These are phyloP conservation scores for Sporopachydermia quercuum DNA, from an alignment of 805 yeast species.

Conservation along the genomic window DNA sequence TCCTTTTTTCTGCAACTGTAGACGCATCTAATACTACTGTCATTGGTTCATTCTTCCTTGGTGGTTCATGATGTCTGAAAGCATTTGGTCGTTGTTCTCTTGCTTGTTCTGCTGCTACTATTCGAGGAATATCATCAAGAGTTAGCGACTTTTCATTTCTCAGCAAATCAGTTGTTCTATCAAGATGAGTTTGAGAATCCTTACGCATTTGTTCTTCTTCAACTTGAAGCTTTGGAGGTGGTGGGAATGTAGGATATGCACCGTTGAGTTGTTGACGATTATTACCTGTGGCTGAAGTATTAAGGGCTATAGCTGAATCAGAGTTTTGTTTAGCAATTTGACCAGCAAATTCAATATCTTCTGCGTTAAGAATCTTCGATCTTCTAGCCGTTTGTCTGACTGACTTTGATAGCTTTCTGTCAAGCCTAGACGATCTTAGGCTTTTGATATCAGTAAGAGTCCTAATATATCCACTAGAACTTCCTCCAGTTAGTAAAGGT, in stretches of 20 bases:
- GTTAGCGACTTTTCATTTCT: conserved; percentile 77
- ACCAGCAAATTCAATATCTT: conserved; percentile 20
- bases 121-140: conserved; percentile 90
- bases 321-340: conserved; percentile 4
- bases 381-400: conserved; percentile 48
- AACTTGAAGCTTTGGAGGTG: conserved; percentile 7
- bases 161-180: conserved; percentile 53
- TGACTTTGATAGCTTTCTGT: conserved; percentile 36
- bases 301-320: background rate
- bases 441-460: conserved; percentile 67
- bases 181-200: conserved; percentile 23
- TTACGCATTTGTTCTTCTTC: conserved; percentile 24
- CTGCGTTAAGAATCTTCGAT: conserved; percentile 52
- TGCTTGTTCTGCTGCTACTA: conserved; percentile 95
- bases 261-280: background rate
- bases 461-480: conserved; percentile 34
- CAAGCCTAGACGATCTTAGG: conserved; percentile 58
- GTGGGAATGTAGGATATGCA: background rate
- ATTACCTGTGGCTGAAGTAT: background rate
- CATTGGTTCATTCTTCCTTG: conserved; percentile 5
- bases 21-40: conserved; percentile 4
- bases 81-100: conserved; percentile 88
- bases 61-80: conserved; percentile 55
- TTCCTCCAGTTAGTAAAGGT: no score
- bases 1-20: conserved; percentile 1